Base-by-base conservation (phyloP, 139 green algal species). In the Ostreobium quekettii region DNA sequence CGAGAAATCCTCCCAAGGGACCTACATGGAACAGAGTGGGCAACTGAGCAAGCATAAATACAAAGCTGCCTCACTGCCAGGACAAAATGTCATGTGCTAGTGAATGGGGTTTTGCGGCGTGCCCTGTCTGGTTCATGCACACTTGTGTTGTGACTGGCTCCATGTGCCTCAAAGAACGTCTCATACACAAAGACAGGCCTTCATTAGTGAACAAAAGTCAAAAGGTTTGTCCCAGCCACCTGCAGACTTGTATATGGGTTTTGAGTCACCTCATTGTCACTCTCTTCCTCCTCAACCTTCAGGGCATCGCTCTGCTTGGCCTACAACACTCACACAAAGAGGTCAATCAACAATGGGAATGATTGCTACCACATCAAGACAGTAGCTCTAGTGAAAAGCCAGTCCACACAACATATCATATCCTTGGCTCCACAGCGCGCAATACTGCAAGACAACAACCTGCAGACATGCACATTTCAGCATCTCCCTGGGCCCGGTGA, bases 1-100 rank as follows among this genome's bases (percentile, higher is more conserved):
- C 6, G 31, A 36, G 36, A 68, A 68, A 56, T 68, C 61, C 26
- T 68, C 61, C 61, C 61, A 68, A 4, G 61, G 61, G 3, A 4
- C 11, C 42, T 53, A 19, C 19, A 53, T 26, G 42, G 42, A 11
- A 53, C 42, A 53, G 19, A 11, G 19, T 26, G 11, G 19, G 11
- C 42, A 26, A 11, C 19, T 19, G 19, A 53, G 42, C 42, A 53
- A 19, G 19, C 15, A 53, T 53, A 11, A 53, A 53, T 53, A 53
- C 42, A 53, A 53, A 53, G 42, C 11, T 11, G 42, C 15, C 19
- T 53, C 42, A 53, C 19, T 53, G 42, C 15, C 15, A 53, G 19
- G 42, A 53, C 42, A 53, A 26, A 53, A 26, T 53, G 15, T 53
- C 19, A 11, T 53, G 19, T 26, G 11, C 19, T 19, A 53, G 19